Conservation (phyloP, 257 asterid species). For the Galeopsis tetrahit region DNA sequence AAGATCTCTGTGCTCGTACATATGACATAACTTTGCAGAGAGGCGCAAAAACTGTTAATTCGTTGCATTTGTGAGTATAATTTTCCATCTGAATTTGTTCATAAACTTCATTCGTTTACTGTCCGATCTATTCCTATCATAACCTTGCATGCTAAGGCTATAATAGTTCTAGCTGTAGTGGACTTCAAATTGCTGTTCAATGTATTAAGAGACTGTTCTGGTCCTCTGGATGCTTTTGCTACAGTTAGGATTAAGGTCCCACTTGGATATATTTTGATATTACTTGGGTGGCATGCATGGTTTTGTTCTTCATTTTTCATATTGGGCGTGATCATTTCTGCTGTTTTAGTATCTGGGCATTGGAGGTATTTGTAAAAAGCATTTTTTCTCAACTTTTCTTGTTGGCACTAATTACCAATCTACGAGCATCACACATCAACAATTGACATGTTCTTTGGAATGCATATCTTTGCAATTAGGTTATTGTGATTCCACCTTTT, state of each 20-base stretch:
- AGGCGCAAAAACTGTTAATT: slow-evolving; percentile 89
- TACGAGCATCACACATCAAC: slow-evolving; percentile 9
- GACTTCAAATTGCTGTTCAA: background rate
- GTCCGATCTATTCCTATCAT: background rate
- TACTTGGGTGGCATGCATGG: background rate
- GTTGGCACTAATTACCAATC: background rate
- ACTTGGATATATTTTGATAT: background rate
- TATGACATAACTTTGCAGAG: slow-evolving; percentile 82
- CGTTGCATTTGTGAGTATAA: slow-evolving; percentile 77
- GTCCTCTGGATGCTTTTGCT: slow-evolving; percentile 6
- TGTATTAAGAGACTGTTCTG: background rate
- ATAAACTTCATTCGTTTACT: slow-evolving; percentile 14
- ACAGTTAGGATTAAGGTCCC: slow-evolving; percentile 1
- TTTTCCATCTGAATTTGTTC: slow-evolving; percentile 25
- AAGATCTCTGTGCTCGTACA: slow-evolving; percentile 93
- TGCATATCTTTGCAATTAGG: slow-evolving; percentile 1
- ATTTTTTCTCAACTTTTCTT: background rate
- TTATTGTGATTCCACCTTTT: slow-evolving; percentile 12
- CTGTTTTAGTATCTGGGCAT: slow-evolving; percentile 2
- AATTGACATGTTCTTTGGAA: slow-evolving; percentile 8
- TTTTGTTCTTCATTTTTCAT: slow-evolving; percentile 6
- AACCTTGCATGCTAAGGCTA: background rate
- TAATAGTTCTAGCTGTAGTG: slow-evolving; percentile 11
- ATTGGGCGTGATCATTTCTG: background rate
- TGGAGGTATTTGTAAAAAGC: background rate